Conservation (phyloP, 192 early-diverging fungal species). For the Backusella westeae region DNA sequence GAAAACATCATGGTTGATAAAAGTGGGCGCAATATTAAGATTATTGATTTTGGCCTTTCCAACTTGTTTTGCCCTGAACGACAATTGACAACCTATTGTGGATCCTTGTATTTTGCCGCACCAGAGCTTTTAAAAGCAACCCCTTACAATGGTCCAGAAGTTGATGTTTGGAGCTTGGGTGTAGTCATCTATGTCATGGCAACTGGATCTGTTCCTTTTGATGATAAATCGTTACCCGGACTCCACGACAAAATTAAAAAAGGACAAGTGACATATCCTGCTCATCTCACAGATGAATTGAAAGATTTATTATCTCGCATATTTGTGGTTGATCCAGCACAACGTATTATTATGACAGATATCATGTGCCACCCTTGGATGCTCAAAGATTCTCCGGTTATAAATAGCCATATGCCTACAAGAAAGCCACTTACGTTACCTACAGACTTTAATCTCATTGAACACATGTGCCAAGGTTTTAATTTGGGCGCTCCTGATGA, state of each 20-base stretch:
- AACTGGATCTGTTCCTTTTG: conserved; percentile 82
- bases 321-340: conserved; percentile 67
- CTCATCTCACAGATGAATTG: conserved; percentile 58
- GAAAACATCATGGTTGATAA: conserved; percentile 81
- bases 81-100: conserved; percentile 57
- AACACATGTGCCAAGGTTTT: conserved; percentile 67
- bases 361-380: conserved; percentile 77
- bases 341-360: conserved; percentile 68
- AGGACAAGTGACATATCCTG: conserved; percentile 73
- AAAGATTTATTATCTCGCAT: conserved; percentile 66
- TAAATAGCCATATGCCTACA: conserved; percentile 65
- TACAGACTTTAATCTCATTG: conserved; percentile 57
- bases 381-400: conserved; percentile 60
- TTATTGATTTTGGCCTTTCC: conserved; percentile 89
- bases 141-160: conserved; percentile 81
- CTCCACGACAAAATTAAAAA: conserved; percentile 83
- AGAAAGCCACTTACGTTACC: conserved; percentile 52
- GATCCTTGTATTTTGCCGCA: conserved; percentile 78
- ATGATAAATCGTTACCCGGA: conserved; percentile 80
- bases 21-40: conserved; percentile 61
- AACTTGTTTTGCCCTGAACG: conserved; percentile 60
- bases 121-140: conserved; percentile 83
- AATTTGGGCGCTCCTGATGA: conserved; percentile 67
- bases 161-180: conserved; percentile 89
- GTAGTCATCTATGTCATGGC: conserved; percentile 83